Conservation (phyloP, 2,329 filamentous ascomycete species). For the Sphaerulina musiva region DNA sequence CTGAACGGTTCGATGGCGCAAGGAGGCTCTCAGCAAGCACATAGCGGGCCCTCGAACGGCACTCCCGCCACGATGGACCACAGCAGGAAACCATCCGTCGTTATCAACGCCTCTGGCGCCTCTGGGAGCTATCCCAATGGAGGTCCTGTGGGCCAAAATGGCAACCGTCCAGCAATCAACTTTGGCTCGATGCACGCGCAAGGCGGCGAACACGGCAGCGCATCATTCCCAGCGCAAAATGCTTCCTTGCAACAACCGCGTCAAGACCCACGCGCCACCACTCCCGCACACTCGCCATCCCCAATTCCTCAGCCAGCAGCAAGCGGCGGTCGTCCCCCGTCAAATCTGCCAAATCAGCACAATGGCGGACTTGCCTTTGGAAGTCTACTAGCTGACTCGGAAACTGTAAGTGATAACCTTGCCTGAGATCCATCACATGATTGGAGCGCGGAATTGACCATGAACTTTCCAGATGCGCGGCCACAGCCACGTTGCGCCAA, state of each 20-base stretch:
- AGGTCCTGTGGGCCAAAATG: conserved; percentile 53
- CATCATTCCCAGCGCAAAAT: conserved; percentile 60
- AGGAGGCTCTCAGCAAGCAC: conserved; percentile 38
- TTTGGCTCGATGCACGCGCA: conserved; percentile 71
- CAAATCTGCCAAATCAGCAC: conserved; percentile 62
- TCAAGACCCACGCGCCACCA: conserved; percentile 65
- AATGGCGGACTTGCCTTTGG: conserved; percentile 74
- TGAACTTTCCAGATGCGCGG: conserved; percentile 23
- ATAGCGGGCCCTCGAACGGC: conserved; percentile 64
- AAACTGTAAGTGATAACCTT: conserved; percentile 51
- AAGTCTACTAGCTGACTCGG: conserved; percentile 67
- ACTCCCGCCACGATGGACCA: conserved; percentile 56
- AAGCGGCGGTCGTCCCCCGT: conserved; percentile 72
- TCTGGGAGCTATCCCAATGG: conserved; percentile 73
- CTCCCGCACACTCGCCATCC: conserved; percentile 80
- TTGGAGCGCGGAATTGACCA: conserved; percentile 8
- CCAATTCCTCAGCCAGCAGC: conserved; percentile 85
- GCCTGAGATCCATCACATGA: conserved; percentile 8
- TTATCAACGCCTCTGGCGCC: conserved; percentile 77
- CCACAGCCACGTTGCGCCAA: conserved; percentile 15
- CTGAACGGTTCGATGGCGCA: conserved; percentile 64
- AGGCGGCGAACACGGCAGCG: conserved; percentile 58
- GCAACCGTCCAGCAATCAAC: conserved; percentile 56
- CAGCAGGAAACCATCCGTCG: conserved; percentile 79
- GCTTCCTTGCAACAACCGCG: conserved; percentile 47